Evolutionary conservation across 2,329 filamentous ascomycete species (phyloP).

Genomic region (Colletotrichum falcatum): DNA sequence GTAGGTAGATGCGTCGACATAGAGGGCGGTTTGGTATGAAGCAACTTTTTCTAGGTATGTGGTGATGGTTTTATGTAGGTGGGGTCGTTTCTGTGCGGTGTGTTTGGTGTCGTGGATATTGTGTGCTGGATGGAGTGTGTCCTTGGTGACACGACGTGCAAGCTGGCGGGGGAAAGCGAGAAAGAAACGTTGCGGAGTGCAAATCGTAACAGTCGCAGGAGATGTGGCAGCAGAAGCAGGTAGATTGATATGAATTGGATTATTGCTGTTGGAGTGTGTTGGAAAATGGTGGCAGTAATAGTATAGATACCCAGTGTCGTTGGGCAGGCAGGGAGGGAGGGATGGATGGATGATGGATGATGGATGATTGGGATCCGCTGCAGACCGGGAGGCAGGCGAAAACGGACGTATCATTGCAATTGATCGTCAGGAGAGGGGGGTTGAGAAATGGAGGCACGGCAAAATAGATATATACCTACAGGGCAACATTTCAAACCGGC

Average conservation of each 20-base stretch:
- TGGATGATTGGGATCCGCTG: conserved; percentile 32
- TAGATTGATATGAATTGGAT: neutral
- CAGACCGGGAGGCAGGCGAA: conserved; percentile 25
- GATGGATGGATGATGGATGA: too few species aligned
- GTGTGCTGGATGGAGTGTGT: conserved; percentile 13
- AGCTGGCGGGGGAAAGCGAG: neutral
- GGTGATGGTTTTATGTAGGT: conserved; percentile 2
- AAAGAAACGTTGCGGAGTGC: neutral
- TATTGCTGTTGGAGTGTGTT: neutral
- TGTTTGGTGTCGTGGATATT: conserved; percentile 24
- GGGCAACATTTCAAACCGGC: conserved; percentile 39
- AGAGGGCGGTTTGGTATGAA: conserved; percentile 22
- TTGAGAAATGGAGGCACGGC: conserved; percentile 22
- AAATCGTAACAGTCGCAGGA: neutral
- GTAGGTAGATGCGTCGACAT: conserved; percentile 39
- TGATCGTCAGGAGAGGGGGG: conserved; percentile 25
- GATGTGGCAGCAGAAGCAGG: conserved; percentile 17
- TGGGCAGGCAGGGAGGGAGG: neutral
- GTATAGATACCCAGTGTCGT: neutral
- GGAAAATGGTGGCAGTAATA: conserved; percentile 14
- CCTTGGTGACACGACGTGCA: neutral
- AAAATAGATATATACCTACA: conserved; percentile 39
- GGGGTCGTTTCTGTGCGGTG: neutral
- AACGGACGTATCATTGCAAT: conserved; percentile 34
- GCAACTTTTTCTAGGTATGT: conserved; percentile 10